A percentile compares a stretch with the other conserved stretches of the same genome.
Evolutionary conservation across 345 rosid species (phyloP).

Genomic region (Barbarea vulgaris): DNA sequence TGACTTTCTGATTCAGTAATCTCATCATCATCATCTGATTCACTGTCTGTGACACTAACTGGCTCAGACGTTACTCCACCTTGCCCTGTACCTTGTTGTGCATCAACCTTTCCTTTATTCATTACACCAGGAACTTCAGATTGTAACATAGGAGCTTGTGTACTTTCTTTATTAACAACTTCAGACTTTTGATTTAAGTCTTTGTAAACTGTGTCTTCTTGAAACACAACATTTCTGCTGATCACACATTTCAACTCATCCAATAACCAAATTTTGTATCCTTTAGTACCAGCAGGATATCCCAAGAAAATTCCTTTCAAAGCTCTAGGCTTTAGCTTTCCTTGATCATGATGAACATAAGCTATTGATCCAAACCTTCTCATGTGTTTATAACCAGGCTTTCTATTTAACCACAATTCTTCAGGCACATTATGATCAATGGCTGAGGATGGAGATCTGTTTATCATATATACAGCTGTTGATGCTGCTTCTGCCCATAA

Average conservation of each 20-base stretch:
- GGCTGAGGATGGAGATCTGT: not conserved
- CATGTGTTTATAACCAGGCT: too few relatives aligned
- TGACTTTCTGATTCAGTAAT: too few relatives aligned
- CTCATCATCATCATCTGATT: too few relatives aligned
- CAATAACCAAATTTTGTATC: not conserved
- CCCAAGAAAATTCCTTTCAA: not conserved
- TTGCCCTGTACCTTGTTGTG: too few relatives aligned
- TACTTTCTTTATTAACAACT: too few relatives aligned
- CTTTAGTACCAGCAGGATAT: not conserved
- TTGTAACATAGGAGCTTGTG: too few relatives aligned
- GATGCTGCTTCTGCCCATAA: not conserved
- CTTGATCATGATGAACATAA: not conserved
- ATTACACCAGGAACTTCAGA: too few relatives aligned
- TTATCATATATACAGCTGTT: not conserved
- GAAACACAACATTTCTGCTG: not conserved
- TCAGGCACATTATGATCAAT: not conserved
- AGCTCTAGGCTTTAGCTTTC: not conserved
- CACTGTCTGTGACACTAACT: too few relatives aligned
- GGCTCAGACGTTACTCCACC: too few relatives aligned
- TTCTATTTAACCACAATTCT: too few relatives aligned
- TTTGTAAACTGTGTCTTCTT: fast-evolving
- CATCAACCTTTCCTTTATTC: too few relatives aligned
- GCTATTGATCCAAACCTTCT: not conserved
- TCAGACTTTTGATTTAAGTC: not conserved
- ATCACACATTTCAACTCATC: not conserved